Evolutionary conservation across 768 basidiomycete species (phyloP), one percentile per base, ranked within the genome.

Genomic region (Leccinum imitatum): DNA sequence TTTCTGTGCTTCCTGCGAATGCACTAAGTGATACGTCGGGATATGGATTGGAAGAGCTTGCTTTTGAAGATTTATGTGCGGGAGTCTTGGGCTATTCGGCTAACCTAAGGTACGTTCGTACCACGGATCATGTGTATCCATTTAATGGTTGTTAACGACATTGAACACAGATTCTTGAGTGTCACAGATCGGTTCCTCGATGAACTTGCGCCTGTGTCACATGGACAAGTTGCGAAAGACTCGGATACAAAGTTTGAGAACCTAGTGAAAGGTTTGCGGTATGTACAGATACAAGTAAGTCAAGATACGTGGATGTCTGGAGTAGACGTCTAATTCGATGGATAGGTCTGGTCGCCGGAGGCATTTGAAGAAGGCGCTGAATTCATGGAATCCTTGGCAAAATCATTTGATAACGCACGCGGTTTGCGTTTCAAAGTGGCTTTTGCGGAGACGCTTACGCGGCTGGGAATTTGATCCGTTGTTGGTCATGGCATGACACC

Each of bases 301-400:
- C 3, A 8, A 7, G 23, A 52, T 4, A 13, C 27, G 31, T 37
- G 27, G n/a, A 39, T 10, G 37, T 55, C 19, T 17, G 21, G 47
- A 19, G 39, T 31, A 19, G 21, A 35, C n/a, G 11, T 41, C 58
- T 60, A 25, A 66, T 47, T 3, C 21, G 14, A 23, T 57, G 10
- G 17, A 27, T 63, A 93, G 91, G 94, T 96, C 48, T 97, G 93
- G 86, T 95, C 95, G 2, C 90, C 92, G 14, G 91, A 94, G 70
- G 87, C 90, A 5, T 95, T 97, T 59, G 95, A 96, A 70, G 90
- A 95, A 72, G 92, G 90, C 3, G 89, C 94, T 3, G 95, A 98
- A 65, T 97, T 96, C 65, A 75, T 97, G 74, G 88, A 92, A 60
- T 84, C 86, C 8, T 74, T 97, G 17, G 89, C 94, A 3, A 90